A percentile compares a stretch with the other conserved stretches of the same genome.
These are phyloP conservation scores for Paxillus rubicundulus DNA, from an alignment of 768 basidiomycete species.

Conservation along the genomic window DNA sequence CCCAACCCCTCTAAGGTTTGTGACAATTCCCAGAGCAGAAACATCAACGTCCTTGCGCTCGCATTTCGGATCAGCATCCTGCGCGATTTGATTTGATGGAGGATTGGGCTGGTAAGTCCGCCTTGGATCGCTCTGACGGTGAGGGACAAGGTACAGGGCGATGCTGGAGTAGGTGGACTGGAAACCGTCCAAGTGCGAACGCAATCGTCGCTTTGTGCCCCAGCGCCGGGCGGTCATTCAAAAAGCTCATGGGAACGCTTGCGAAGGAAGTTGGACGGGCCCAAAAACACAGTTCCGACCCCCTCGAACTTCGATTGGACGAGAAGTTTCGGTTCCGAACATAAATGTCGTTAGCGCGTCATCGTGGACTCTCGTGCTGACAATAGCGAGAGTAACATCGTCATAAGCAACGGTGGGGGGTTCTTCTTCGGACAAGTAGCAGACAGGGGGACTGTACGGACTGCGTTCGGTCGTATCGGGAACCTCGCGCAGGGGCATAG, in stretches of 20 bases:
- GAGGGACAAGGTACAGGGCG: slow-evolving; percentile 34
- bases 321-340: slow-evolving; percentile 42
- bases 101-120: slow-evolving; percentile 52
- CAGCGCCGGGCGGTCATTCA: slow-evolving; percentile 39
- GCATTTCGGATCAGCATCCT: slow-evolving; percentile 8
- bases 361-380: slow-evolving; percentile 20
- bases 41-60: slow-evolving; percentile 8
- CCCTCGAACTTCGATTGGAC: slow-evolving; percentile 21
- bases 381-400: slow-evolving; percentile 27
- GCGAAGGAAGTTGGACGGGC: slow-evolving; percentile 52
- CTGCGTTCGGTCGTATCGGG: slow-evolving; percentile 32
- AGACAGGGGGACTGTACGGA: slow-evolving; percentile 61
- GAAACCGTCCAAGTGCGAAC: slow-evolving; percentile 68
- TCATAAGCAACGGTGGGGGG: slow-evolving; percentile 26
- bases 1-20: slow-evolving; percentile 50
- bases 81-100: slow-evolving; percentile 48
- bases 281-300: slow-evolving; percentile 56
- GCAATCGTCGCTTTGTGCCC: slow-evolving; percentile 55
- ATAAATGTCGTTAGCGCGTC: slow-evolving; percentile 52
- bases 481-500: slow-evolving; percentile 50
- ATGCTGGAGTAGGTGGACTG: slow-evolving; percentile 13
- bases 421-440: slow-evolving; percentile 48
- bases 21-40: slow-evolving; percentile 36
- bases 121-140: slow-evolving; percentile 56
- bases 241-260: slow-evolving; percentile 48